Evolutionary conservation across 2,329 filamentous ascomycete species (phyloP).

Genomic region (Aphanoascus verrucosus): DNA sequence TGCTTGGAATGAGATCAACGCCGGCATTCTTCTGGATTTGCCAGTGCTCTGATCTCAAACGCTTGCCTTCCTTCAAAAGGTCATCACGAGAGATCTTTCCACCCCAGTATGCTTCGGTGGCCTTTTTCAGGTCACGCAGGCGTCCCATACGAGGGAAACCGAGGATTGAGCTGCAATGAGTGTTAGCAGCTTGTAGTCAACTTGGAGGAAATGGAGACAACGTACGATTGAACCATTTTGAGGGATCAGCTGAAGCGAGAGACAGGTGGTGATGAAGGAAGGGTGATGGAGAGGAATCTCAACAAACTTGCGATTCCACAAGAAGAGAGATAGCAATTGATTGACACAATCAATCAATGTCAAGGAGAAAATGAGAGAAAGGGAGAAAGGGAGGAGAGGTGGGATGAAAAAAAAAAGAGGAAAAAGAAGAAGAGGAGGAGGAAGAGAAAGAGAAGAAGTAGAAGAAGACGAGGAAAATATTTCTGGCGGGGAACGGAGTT

Average conservation of each 20-base stretch:
- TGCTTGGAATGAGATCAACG: slow-evolving; percentile 95
- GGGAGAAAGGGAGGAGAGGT: slow-evolving; percentile 14
- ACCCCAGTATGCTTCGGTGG: slow-evolving; percentile 94
- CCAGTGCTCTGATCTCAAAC: slow-evolving; percentile 94
- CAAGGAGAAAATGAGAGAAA: slow-evolving; percentile 15
- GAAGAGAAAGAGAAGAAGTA: slow-evolving; percentile 13
- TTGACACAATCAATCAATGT: slow-evolving; percentile 11
- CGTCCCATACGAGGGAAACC: slow-evolving; percentile 99
- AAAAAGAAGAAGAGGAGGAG: slow-evolving; percentile 16
- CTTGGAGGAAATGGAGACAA: slow-evolving; percentile 15
- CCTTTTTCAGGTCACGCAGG: slow-evolving; percentile 99
- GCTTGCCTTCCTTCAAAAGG: slow-evolving; percentile 89
- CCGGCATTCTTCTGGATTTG: slow-evolving; percentile 98
- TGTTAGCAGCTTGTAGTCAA: slow-evolving; percentile 12
- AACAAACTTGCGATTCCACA: neutral
- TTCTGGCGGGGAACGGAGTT: neutral
- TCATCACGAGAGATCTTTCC: slow-evolving; percentile 89
- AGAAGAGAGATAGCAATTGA: neutral
- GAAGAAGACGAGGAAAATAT: slow-evolving; percentile 1
- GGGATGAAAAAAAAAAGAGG: slow-evolving; percentile 16
- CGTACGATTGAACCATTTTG: slow-evolving; percentile 53
- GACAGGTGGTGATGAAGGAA: neutral
- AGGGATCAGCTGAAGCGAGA: slow-evolving; percentile 16
- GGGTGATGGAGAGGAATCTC: neutral
- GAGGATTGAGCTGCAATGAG: slow-evolving; percentile 55